phyloP scores from a whole-genome alignment of 2,329 filamentous ascomycete species.

The Diaporthe destruens region DNA sequence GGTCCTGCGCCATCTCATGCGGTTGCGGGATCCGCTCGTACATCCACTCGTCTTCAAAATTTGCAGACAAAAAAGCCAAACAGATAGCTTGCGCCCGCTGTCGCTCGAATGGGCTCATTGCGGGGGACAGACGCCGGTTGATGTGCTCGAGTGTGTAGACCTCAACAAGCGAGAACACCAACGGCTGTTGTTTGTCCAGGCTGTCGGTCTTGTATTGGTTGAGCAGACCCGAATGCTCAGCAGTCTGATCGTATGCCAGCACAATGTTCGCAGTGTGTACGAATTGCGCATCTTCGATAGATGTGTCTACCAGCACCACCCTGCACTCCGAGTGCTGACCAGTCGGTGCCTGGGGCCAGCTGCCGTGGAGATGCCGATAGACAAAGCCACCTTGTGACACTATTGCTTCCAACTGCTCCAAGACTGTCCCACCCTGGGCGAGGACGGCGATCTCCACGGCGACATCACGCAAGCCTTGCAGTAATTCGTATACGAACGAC shows the following conservation, averaged over 20 bases:
- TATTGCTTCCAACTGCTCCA: slow-evolving; percentile 66
- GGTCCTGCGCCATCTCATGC: slow-evolving; percentile 60
- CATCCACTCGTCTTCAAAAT: slow-evolving; percentile 46
- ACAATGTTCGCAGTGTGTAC: slow-evolving; percentile 54
- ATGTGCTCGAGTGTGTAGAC: slow-evolving; percentile 69
- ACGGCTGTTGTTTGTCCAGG: slow-evolving; percentile 48
- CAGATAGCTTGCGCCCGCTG: slow-evolving; percentile 53
- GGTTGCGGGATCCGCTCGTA: slow-evolving; percentile 52
- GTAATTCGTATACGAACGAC: slow-evolving; percentile 68
- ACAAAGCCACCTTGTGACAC: slow-evolving; percentile 56
- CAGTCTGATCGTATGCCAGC: slow-evolving; percentile 67
- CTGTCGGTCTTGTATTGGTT: slow-evolving; percentile 44
- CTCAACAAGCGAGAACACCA: slow-evolving; percentile 63
- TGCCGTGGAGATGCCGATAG: slow-evolving; percentile 44
- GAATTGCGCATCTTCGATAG: slow-evolving; percentile 9
- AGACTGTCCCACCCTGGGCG: slow-evolving; percentile 61
- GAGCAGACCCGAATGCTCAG: slow-evolving; percentile 54
- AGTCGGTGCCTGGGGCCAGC: slow-evolving; percentile 39
- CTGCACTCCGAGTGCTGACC: slow-evolving; percentile 37
- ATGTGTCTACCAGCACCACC: slow-evolving; percentile 36
- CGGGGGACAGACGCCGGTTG: slow-evolving; percentile 58
- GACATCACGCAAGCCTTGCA: slow-evolving; percentile 58
- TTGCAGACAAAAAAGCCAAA: slow-evolving; percentile 52
- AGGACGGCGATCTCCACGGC: slow-evolving; percentile 66
- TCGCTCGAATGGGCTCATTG: slow-evolving; percentile 58